A percentile compares a stretch with the other conserved stretches of the same genome.
Evolutionary conservation across 305 asterid species (phyloP).

Genomic region (Ilex paraguariensis): DNA sequence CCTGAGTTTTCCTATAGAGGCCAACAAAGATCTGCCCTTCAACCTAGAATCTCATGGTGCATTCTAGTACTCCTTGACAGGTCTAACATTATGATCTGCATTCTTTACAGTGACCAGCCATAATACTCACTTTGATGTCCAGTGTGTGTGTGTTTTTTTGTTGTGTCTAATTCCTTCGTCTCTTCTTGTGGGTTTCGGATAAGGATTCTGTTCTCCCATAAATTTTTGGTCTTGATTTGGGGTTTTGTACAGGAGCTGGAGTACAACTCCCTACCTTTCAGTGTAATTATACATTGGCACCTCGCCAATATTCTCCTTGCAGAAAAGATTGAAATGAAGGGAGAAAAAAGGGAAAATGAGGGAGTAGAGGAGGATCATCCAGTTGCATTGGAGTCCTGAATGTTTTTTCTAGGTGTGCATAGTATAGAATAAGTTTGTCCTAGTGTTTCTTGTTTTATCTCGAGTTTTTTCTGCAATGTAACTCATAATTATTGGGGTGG

Average conservation of each 20-base stretch:
- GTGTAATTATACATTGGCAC: slow-evolving; percentile 41
- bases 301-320: slow-evolving; percentile 61
- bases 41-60: no score
- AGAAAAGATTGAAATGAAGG: slow-evolving; percentile 30
- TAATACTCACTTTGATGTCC: slow-evolving; percentile 35
- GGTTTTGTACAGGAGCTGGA: no score
- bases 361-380: slow-evolving; percentile 44
- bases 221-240: neutral
- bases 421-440: slow-evolving; percentile 43
- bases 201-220: no score
- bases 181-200: no score
- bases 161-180: no score
- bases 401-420: slow-evolving; percentile 60
- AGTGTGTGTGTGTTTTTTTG: no score
- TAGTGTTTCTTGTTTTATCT: slow-evolving; percentile 15
- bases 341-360: slow-evolving; percentile 16
- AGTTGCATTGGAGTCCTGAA: slow-evolving; percentile 36
- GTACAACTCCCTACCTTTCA: neutral
- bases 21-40: no score
- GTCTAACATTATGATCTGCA: neutral
- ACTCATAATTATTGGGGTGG: slow-evolving; percentile 59
- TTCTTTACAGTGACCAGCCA: slow-evolving; percentile 35
- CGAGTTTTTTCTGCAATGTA: slow-evolving; percentile 34
- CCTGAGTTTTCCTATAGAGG: no score
- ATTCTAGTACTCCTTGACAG: no score